Percentiles rank a stretch among this genome's conserved stretches.
These are phyloP conservation scores for Raffaelea ambrosiae DNA, from an alignment of 2,329 filamentous ascomycete species.

Conservation along the genomic window DNA sequence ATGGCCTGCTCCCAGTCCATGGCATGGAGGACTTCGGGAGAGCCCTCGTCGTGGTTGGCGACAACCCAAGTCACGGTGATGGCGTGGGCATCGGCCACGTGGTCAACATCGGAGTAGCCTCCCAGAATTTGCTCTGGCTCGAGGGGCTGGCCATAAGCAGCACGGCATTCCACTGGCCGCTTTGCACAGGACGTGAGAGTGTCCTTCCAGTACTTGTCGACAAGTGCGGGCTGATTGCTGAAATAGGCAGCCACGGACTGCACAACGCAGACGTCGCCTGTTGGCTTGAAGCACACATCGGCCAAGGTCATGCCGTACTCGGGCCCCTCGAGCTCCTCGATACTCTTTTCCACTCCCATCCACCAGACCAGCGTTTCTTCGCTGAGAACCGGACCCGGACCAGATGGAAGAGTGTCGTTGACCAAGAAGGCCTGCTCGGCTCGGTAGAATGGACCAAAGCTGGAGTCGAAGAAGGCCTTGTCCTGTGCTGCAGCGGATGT, in stretches of 20 bases:
- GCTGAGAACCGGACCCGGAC: conserved; percentile 68
- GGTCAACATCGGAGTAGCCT: conserved; percentile 57
- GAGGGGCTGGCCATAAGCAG: conserved; percentile 81
- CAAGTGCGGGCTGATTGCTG: conserved; percentile 53
- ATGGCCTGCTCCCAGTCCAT: conserved; percentile 86
- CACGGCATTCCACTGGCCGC: conserved; percentile 77
- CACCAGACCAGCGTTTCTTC: conserved; percentile 90
- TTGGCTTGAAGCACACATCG: conserved; percentile 92
- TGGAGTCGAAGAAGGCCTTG: conserved; percentile 85
- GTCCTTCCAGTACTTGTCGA: conserved; percentile 63
- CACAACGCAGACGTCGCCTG: conserved; percentile 79
- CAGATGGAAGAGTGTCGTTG: conserved; percentile 63
- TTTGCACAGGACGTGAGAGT: conserved; percentile 65
- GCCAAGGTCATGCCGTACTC: conserved; percentile 61
- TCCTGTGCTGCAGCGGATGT: conserved; percentile 84
- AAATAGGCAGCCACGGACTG: conserved; percentile 92
- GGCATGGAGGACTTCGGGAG: conserved; percentile 59
- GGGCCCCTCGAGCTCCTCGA: conserved; percentile 62
- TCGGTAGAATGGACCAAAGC: conserved; percentile 93
- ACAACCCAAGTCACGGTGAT: conserved; percentile 93
- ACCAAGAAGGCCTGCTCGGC: conserved; percentile 90
- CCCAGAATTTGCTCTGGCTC: conserved; percentile 80
- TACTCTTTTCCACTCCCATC: conserved; percentile 78
- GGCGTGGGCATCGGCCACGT: conserved; percentile 66
- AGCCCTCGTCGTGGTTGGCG: conserved; percentile 72